Base-by-base conservation (phyloP, 2,329 filamentous ascomycete genomes). In the Aspergillus hiratsukae region DNA sequence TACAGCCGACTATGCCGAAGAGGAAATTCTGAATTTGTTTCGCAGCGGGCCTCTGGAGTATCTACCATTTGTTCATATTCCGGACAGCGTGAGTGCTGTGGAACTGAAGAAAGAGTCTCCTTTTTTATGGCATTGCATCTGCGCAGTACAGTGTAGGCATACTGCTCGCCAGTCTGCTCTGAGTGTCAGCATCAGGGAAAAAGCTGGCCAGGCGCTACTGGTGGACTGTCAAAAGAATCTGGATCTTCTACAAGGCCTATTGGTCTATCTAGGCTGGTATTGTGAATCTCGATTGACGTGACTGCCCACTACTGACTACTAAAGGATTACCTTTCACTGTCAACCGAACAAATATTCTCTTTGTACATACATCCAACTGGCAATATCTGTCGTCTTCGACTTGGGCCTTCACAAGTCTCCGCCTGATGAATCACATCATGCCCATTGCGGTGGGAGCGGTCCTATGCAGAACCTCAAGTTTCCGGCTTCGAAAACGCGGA, bases 191-290 rank as follows among this genome's bases (percentile, higher is more conserved):
- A 37, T 57, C 4, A 53, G 53, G 19, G 43, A 57, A 23, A n/a
- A 29, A 21, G 52, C 52, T 3, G 54, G 52, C n/a, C 41, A 45
- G 37, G 27, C 35, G 3, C 40, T 61, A 17, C 45, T 61, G 41
- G 52, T 57, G 1, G 52, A 61, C 0, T 57, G 54, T 29, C 37
- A 57, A 4, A 51, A 56, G 25, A 53, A 45, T 19, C 6, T 61
- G 5, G 57, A 59, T 48, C 28, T 61, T 8, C 21, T 61, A 17
- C 59, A 59, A 41, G 54, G 52, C 3, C 9, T 58, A n/a, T 4
- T 61, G 5, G 52, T 54, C 21, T 61, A 59, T 28, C 50, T 61
- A 14, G 54, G 28, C 17, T 60, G 58, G 58, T 60, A 52, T 21
- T 27, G 3, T 43, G 3, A 8, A 3, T 35, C 1, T 7, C 8